Percentiles rank a stretch among this genome's conserved stretches.
These are phyloP conservation scores for Closterium sp. DNA, from an alignment of 139 green algal species.

Conservation along the genomic window DNA sequence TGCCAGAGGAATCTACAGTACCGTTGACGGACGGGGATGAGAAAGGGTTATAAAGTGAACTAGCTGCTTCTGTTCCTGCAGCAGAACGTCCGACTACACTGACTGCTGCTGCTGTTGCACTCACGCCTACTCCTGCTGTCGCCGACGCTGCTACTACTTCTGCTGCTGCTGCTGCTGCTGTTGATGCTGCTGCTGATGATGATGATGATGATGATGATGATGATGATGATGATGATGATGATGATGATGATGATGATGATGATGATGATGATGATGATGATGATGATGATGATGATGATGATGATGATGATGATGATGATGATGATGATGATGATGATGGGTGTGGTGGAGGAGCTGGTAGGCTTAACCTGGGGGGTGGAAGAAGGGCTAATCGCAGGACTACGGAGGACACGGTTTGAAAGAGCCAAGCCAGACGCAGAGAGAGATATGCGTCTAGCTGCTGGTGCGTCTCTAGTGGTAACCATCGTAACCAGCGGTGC, in stretches of 20 bases:
- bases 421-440: background rate
- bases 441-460: background rate
- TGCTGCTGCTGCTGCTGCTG: background rate
- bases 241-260: background rate
- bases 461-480: constrained; percentile 1
- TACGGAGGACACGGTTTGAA: background rate
- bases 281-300: no score
- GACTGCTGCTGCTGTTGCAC: background rate
- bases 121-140: background rate
- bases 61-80: background rate
- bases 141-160: background rate
- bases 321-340: background rate
- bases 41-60: background rate
- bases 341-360: background rate
- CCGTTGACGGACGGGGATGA: background rate
- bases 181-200: background rate
- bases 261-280: no score
- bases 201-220: background rate
- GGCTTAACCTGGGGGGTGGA: background rate
- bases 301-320: background rate
- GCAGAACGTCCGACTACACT: background rate
- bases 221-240: background rate
- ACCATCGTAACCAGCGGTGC: background rate
- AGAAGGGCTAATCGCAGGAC: background rate
- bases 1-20: background rate